Evolutionary conservation across 1,284 basidiomycete genomes (phyloP).

Genomic region (Naganishia cerealis): DNA sequence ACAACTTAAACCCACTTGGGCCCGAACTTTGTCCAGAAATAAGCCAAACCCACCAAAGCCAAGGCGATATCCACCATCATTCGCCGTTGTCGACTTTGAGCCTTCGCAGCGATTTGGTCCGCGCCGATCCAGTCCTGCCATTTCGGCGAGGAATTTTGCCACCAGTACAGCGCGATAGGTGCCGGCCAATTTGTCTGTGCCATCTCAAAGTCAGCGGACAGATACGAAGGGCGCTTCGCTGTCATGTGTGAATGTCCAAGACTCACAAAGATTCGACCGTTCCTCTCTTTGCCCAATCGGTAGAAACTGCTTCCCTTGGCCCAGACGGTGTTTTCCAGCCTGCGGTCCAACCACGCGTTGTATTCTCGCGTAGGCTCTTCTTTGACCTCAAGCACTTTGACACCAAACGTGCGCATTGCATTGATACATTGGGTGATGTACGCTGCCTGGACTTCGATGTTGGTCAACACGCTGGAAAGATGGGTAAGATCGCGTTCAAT

Average conservation of each 20-base stretch:
- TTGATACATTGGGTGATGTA: slow-evolving; percentile 39
- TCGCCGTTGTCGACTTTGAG: slow-evolving; percentile 17
- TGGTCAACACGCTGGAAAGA: slow-evolving; percentile 29
- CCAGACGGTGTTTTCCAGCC: slow-evolving; percentile 37
- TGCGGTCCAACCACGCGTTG: slow-evolving; percentile 38
- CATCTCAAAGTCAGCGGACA: background rate
- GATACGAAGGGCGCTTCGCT: background rate
- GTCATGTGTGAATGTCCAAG: too few relatives aligned
- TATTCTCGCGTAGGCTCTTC: slow-evolving; percentile 37
- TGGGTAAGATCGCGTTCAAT: background rate
- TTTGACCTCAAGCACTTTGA: slow-evolving; percentile 37
- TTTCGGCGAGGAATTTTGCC: slow-evolving; percentile 30
- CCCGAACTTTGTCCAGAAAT: slow-evolving; percentile 17
- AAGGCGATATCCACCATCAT: slow-evolving; percentile 20
- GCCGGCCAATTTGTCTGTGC: slow-evolving; percentile 36
- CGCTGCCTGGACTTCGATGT: slow-evolving; percentile 39
- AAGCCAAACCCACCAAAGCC: background rate
- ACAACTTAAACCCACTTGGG: background rate
- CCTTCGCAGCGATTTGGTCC: slow-evolving; percentile 24
- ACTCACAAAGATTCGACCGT: slow-evolving; percentile 33
- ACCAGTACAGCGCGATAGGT: slow-evolving; percentile 35
- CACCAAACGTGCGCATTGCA: slow-evolving; percentile 24
- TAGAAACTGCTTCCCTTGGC: slow-evolving; percentile 33
- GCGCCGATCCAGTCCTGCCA: slow-evolving; percentile 38
- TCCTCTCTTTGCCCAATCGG: slow-evolving; percentile 28